phyloP scores from a whole-genome alignment of 1,139 yeast genomes.

The Kodamaea alishanica region DNA sequence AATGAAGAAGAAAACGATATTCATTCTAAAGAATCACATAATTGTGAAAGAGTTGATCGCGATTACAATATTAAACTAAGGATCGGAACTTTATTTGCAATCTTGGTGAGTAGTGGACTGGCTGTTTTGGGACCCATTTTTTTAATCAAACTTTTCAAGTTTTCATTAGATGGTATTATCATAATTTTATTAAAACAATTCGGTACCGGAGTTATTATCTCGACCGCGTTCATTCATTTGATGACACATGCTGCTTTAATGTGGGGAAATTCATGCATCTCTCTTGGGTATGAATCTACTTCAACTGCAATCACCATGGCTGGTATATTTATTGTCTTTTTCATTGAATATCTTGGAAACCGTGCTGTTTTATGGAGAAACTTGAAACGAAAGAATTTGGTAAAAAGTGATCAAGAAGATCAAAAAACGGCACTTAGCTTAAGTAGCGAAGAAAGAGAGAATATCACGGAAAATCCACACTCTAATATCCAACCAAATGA shows the following conservation, averaged over 20 bases:
- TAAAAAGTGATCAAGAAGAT: not conserved
- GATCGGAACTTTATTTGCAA: constrained; percentile 29
- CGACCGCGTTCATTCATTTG: constrained; percentile 28
- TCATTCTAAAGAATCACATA: not conserved
- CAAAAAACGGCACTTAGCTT: not conserved
- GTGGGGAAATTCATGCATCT: constrained; percentile 26
- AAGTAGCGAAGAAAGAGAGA: not conserved
- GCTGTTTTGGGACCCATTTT: constrained; percentile 27
- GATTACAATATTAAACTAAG: constrained; percentile 27
- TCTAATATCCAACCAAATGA: constrained; percentile 8
- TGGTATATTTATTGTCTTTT: constrained; percentile 29
- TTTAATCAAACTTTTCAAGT: constrained; percentile 17
- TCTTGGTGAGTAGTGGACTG: constrained; percentile 27
- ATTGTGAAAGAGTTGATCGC: constrained; percentile 21
- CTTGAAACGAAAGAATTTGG: not conserved
- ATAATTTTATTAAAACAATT: constrained; percentile 14
- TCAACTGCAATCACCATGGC: constrained; percentile 22
- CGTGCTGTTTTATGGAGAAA: constrained; percentile 3
- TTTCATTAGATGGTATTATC: constrained; percentile 18
- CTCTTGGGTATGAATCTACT: constrained; percentile 9
- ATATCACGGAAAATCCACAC: not conserved
- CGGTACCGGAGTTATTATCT: constrained; percentile 25
- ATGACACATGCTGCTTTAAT: constrained; percentile 20
- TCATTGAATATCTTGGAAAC: constrained; percentile 19
- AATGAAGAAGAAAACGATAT: constrained; percentile 5